Percentiles rank a stretch among this genome's conserved stretches.
Conservation (phyloP, 768 basidiomycete genomes). For the Mycena metata region DNA sequence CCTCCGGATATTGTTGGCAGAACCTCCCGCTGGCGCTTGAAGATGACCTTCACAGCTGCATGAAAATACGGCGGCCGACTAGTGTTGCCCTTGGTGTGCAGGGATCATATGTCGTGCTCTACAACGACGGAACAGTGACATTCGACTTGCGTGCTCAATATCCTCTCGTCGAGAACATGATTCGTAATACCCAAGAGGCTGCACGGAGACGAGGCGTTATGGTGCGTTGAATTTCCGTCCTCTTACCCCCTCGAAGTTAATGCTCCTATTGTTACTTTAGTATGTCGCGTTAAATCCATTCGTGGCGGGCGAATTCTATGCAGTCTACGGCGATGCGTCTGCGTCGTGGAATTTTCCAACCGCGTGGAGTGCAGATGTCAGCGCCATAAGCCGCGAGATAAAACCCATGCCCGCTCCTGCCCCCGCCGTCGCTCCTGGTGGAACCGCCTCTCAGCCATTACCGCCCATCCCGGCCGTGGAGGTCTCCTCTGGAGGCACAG, state of each 20-base stretch:
- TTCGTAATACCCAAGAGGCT: slow-evolving; percentile 18
- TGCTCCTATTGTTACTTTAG: background rate
- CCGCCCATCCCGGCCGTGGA: background rate
- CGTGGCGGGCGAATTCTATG: slow-evolving; percentile 25
- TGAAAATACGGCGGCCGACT: slow-evolving; percentile 23
- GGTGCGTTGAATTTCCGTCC: background rate
- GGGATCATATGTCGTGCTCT: slow-evolving; percentile 29
- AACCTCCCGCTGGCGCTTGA: slow-evolving; percentile 23
- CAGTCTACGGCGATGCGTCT: slow-evolving; percentile 19
- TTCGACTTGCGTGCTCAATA: slow-evolving; percentile 29
- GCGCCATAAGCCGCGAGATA: slow-evolving; percentile 21
- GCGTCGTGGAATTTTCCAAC: slow-evolving; percentile 29
- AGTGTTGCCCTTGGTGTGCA: slow-evolving; percentile 27
- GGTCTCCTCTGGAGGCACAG: background rate
- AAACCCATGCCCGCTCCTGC: background rate
- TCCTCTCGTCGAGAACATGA: slow-evolving; percentile 26
- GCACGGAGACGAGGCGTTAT: slow-evolving; percentile 17
- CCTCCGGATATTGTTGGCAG: slow-evolving; percentile 29
- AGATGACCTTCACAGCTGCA: slow-evolving; percentile 16
- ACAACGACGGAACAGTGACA: slow-evolving; percentile 24
- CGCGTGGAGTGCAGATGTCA: slow-evolving; percentile 20
- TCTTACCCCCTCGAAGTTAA: too few species aligned
- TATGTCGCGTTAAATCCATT: slow-evolving; percentile 30
- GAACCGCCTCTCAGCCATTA: background rate
- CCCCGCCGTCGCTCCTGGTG: background rate